These are phyloP conservation scores for Aspergillus kassunensis DNA, from an alignment of 495 filamentous ascomycete species.

Conservation along the genomic window DNA sequence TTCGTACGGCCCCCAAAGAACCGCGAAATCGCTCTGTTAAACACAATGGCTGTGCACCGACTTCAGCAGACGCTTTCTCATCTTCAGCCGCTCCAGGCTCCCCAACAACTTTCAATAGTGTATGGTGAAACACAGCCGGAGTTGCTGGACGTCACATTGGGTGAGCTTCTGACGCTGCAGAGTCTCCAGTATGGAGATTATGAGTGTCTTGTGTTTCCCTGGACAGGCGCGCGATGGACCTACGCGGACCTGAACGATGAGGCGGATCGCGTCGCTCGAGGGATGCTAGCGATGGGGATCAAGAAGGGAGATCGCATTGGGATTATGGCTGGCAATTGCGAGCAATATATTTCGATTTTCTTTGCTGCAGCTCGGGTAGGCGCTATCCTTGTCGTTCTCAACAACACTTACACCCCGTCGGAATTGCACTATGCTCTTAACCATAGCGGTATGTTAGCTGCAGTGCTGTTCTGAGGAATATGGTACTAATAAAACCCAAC, in stretches of 20 bases:
- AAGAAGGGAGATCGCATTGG: conserved; percentile 61
- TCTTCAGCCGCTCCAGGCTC: conserved; percentile 19
- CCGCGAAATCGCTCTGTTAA: too few species aligned
- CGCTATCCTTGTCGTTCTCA: conserved; percentile 63
- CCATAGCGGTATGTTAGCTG: conserved; percentile 50
- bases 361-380: conserved; percentile 65
- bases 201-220: conserved; percentile 62
- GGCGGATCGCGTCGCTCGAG: conserved; percentile 54
- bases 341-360: conserved; percentile 65
- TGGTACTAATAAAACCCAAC: neutral
- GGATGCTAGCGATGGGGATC: conserved; percentile 56
- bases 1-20: too few species aligned
- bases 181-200: conserved; percentile 54
- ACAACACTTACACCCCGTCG: conserved; percentile 66
- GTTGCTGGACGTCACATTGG: conserved; percentile 57
- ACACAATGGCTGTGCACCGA: conserved; percentile 32
- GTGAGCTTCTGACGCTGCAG: conserved; percentile 59
- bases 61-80: conserved; percentile 40
- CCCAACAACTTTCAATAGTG: conserved; percentile 47
- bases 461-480: neutral
- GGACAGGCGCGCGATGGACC: conserved; percentile 63
- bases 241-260: conserved; percentile 61
- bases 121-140: conserved; percentile 56
- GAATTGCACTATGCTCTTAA: conserved; percentile 61
- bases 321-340: conserved; percentile 69